Percentiles rank a stretch among this genome's conserved stretches.
These are phyloP conservation scores for Naganishia vaughanmartiniae DNA, from an alignment of 768 basidiomycete species.

Conservation along the genomic window DNA sequence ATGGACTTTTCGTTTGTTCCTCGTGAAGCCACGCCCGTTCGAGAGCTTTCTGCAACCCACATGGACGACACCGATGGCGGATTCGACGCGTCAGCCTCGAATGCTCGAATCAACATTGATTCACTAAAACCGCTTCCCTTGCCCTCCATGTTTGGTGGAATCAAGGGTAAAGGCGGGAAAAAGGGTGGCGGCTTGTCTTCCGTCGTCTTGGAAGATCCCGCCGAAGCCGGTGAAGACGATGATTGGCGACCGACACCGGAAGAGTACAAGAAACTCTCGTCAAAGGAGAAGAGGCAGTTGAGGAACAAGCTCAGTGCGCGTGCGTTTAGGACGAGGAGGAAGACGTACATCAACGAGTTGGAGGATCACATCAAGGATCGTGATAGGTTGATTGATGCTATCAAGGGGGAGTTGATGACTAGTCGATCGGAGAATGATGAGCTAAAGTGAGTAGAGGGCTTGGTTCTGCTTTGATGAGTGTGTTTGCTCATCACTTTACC, in stretches of 20 bases:
- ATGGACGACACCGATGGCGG: constrained; percentile 5
- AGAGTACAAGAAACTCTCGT: constrained; percentile 90
- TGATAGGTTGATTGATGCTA: constrained; percentile 82
- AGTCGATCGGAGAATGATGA: constrained; percentile 78
- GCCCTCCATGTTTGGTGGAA: constrained; percentile 47
- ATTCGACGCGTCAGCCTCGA: not conserved
- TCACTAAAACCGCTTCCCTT: constrained; percentile 27
- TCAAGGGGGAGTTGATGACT: constrained; percentile 75
- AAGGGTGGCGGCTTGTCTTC: constrained; percentile 51
- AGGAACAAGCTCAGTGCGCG: constrained; percentile 95
- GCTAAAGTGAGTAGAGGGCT: constrained; percentile 53
- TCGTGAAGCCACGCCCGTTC: not conserved
- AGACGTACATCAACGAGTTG: constrained; percentile 92
- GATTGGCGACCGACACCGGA: constrained; percentile 61
- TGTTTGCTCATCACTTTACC: constrained; percentile 26
- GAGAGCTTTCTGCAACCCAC: constrained; percentile 6
- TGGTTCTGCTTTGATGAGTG: not conserved
- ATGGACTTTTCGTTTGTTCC: not conserved
- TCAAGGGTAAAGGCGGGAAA: constrained; percentile 53
- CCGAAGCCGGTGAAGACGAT: constrained; percentile 50
- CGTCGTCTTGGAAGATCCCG: constrained; percentile 47
- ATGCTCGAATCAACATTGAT: constrained; percentile 14
- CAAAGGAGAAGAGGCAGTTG: constrained; percentile 93
- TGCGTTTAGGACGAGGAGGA: constrained; percentile 90
- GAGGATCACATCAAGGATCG: constrained; percentile 91